Conservation (phyloP, 768 basidiomycete species). For the Pulveroboletus ravenelii region DNA sequence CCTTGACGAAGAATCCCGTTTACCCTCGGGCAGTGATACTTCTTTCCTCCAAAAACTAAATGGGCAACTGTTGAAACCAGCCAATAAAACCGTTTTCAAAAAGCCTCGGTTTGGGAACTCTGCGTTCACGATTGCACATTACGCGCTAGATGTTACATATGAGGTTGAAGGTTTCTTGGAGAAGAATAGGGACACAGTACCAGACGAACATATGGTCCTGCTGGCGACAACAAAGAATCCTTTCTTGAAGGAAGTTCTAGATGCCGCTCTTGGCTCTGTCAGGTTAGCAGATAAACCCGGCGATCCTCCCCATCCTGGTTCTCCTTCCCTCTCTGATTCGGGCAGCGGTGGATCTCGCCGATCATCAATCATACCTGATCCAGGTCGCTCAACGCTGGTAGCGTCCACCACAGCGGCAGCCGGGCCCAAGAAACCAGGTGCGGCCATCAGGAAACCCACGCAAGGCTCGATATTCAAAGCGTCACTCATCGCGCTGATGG, state of each 20-base stretch:
- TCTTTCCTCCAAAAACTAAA: slow-evolving; percentile 94
- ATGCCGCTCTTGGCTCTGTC: slow-evolving; percentile 76
- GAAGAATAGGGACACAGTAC: slow-evolving; percentile 98
- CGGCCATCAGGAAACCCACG: slow-evolving; percentile 83
- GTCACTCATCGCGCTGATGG: slow-evolving; percentile 91
- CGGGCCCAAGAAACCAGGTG: slow-evolving; percentile 59
- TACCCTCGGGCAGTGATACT: slow-evolving; percentile 87
- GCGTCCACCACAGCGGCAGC: slow-evolving; percentile 38
- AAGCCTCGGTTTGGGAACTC: slow-evolving; percentile 98
- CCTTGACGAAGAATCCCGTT: slow-evolving; percentile 95
- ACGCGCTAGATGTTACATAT: slow-evolving; percentile 97
- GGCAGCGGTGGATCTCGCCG: slow-evolving; percentile 75
- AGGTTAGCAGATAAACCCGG: slow-evolving; percentile 48
- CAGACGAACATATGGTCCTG: slow-evolving; percentile 93
- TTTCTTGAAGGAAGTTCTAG: slow-evolving; percentile 93
- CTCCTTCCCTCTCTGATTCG: slow-evolving; percentile 76
- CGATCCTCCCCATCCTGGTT: slow-evolving; percentile 58
- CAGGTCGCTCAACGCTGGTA: slow-evolving; percentile 72
- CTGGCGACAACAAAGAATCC: slow-evolving; percentile 83
- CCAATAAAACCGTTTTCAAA: slow-evolving; percentile 88
- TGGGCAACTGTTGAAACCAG: slow-evolving; percentile 76
- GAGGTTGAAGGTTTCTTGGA: slow-evolving; percentile 98
- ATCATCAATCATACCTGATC: slow-evolving; percentile 83
- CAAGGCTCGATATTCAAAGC: slow-evolving; percentile 98
- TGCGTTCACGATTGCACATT: slow-evolving; percentile 96